A percentile compares a stretch with the other conserved stretches of the same genome.
These are phyloP conservation scores for Geranium brycei DNA, from an alignment of 345 rosid species.

Conservation along the genomic window DNA sequence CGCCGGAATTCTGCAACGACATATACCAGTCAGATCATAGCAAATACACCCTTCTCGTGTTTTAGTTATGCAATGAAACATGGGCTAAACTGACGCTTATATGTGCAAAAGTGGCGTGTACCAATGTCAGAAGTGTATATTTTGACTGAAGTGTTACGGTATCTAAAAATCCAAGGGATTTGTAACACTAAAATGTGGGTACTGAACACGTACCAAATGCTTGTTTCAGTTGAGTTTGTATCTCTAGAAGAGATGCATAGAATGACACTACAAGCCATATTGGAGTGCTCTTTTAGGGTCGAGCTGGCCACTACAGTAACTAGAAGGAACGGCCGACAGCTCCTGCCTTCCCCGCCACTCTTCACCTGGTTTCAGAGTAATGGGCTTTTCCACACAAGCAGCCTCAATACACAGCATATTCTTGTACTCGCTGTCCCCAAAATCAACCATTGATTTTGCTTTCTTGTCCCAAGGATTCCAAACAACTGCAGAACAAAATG, in stretches of 20 bases:
- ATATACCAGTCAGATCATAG: too few species aligned
- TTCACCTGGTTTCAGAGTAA: slow-evolving; percentile 47
- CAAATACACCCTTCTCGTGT: too few species aligned
- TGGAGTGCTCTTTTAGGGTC: slow-evolving; percentile 32
- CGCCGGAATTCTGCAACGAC: too few species aligned
- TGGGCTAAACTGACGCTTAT: too few species aligned
- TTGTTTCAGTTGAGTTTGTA: slow-evolving; percentile 1
- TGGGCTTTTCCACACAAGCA: slow-evolving; percentile 44
- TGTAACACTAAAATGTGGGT: too few species aligned
- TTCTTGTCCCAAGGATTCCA: slow-evolving; percentile 65
- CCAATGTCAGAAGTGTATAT: too few species aligned
- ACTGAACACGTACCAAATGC: too few species aligned
- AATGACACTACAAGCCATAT: slow-evolving; percentile 2
- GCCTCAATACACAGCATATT: slow-evolving; percentile 55
- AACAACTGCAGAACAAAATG: slow-evolving; percentile 27
- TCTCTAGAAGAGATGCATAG: slow-evolving; percentile 14
- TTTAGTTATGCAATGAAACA: too few species aligned
- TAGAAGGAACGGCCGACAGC: slow-evolving; percentile 43
- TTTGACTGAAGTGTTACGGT: too few species aligned
- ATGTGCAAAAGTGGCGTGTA: too few species aligned
- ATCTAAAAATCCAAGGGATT: too few species aligned
- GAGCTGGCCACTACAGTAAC: slow-evolving; percentile 52
- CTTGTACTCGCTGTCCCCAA: slow-evolving; percentile 48
- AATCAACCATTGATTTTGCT: slow-evolving; percentile 41
- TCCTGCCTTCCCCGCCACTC: slow-evolving; percentile 55